Conservation (phyloP, 805 yeast species). For the Candida parachauliodes region DNA sequence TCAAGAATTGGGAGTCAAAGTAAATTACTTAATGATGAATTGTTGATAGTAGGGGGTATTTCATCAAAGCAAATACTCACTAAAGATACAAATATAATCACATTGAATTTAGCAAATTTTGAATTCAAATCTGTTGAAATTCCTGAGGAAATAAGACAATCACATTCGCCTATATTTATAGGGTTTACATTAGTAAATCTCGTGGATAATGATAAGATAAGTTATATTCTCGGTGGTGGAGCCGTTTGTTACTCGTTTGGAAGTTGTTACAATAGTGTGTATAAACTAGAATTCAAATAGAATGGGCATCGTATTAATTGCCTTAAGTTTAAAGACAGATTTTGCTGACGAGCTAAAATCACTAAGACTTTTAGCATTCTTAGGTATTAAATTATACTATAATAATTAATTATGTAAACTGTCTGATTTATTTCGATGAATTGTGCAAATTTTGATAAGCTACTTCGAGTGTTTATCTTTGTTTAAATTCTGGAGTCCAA, state of each 20-base stretch:
- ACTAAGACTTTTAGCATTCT: too few relatives aligned
- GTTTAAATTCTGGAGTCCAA: too few relatives aligned
- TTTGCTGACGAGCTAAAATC: too few relatives aligned
- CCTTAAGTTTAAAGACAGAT: too few relatives aligned
- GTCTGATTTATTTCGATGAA: too few relatives aligned
- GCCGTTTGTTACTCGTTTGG: slow-evolving; percentile 85
- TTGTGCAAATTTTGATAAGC: too few relatives aligned
- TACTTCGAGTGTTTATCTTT: too few relatives aligned
- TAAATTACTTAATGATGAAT: slow-evolving; percentile 19
- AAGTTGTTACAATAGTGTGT: slow-evolving; percentile 28
- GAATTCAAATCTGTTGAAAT: slow-evolving; percentile 14
- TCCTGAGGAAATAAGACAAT: slow-evolving; percentile 32
- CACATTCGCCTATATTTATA: slow-evolving; percentile 45
- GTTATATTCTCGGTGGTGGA: slow-evolving; percentile 57
- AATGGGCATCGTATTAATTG: too few relatives aligned
- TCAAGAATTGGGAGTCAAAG: slow-evolving; percentile 50
- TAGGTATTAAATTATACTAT: too few relatives aligned
- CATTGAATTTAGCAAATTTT: slow-evolving; percentile 22
- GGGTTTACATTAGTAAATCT: slow-evolving; percentile 43
- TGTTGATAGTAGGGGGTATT: slow-evolving; percentile 59
- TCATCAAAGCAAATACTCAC: slow-evolving; percentile 25
- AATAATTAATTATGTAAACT: too few relatives aligned
- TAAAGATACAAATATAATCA: slow-evolving; percentile 30
- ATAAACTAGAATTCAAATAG: slow-evolving; percentile 10
- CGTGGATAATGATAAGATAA: slow-evolving; percentile 3